A percentile compares a stretch with the other conserved stretches of the same genome.
phyloP scores from a whole-genome alignment of 2,329 filamentous ascomycete genomes.

The Clonostachys chloroleuca region DNA sequence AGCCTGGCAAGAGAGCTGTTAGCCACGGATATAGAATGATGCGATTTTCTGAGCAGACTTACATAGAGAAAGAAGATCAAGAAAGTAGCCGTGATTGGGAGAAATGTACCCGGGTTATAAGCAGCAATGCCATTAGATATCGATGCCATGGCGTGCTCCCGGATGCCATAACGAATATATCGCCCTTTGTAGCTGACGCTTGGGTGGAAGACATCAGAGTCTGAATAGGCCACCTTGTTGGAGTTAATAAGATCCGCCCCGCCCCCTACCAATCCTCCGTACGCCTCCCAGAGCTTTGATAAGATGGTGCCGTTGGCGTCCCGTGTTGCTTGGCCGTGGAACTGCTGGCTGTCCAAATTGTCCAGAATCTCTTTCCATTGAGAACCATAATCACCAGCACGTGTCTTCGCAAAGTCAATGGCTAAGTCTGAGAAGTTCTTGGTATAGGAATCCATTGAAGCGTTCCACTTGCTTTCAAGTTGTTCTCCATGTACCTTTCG shows the following conservation, averaged over 20 bases:
- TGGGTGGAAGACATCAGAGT: conserved; percentile 26
- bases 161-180: conserved; percentile 42
- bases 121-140: conserved; percentile 43
- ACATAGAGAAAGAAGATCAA: conserved; percentile 48
- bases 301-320: conserved; percentile 20
- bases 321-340: conserved; percentile 16
- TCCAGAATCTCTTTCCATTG: conserved; percentile 8
- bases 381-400: not conserved
- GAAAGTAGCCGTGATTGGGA: conserved; percentile 50
- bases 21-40: not conserved
- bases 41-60: conserved; percentile 5
- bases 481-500: conserved; percentile 37
- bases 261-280: not conserved
- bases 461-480: conserved; percentile 42
- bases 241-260: not conserved
- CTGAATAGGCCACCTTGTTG: conserved; percentile 9
- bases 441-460: conserved; percentile 33
- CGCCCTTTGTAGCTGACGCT: conserved; percentile 20
- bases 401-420: not conserved
- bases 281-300: not conserved
- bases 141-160: conserved; percentile 46
- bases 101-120: conserved; percentile 34
- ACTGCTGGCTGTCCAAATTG: conserved; percentile 4
- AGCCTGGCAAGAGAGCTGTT: conserved; percentile 22
- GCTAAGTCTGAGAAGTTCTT: conserved; percentile 3